Evolutionary conservation across 768 basidiomycete species (phyloP), one percentile per base, ranked within the genome.

Genomic region (Glaciozyma martinii): DNA sequence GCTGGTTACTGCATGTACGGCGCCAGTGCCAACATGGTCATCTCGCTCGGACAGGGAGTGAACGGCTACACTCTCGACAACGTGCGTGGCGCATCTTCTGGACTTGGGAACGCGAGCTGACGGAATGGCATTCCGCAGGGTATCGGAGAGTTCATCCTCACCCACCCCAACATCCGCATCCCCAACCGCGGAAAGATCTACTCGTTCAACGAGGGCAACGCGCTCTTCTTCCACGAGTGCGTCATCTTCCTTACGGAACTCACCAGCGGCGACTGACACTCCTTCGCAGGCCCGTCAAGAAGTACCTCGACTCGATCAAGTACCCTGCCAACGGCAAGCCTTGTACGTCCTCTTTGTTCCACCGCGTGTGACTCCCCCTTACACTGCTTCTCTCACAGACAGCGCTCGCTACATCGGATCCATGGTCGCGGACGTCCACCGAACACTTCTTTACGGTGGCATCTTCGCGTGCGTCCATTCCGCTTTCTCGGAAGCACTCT

Each of bases 171-270:
- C 74, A 99, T 99, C 78, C 83, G 85, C 78, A 90, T 99, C 70
- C 95, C 95, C 10, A 70, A 84, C 15, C 86, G 95, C 57, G 95
- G 95, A 71, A 98, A 98, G 80, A 99, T 99, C 75, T 99, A 99
- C 80, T 97, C 93, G 5, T 94, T 98, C 82, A 99, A 99, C 77
- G 95, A 99, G 79, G 95, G 95, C 66, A 99, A 99, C 80, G 84
- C 91, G 40, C 81, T 90, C 82, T 93, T 93, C 79, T 98, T 95
- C 81, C 80, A 92, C 77, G 77, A 83, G 55, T 91, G 88, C 23
- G 88, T 89, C 37, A 19, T 15, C 12, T 23, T 52, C 12, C 33
- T 40, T 23, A 7, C 29, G 33, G 1, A 13, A 6, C 46, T 27
- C n/a, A 13, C 33, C 33, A 18, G 13, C 50, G 10, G n/a, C 32